These are phyloP conservation scores for Talaromyces liani DNA, from an alignment of 495 filamentous ascomycete species.

Conservation along the genomic window DNA sequence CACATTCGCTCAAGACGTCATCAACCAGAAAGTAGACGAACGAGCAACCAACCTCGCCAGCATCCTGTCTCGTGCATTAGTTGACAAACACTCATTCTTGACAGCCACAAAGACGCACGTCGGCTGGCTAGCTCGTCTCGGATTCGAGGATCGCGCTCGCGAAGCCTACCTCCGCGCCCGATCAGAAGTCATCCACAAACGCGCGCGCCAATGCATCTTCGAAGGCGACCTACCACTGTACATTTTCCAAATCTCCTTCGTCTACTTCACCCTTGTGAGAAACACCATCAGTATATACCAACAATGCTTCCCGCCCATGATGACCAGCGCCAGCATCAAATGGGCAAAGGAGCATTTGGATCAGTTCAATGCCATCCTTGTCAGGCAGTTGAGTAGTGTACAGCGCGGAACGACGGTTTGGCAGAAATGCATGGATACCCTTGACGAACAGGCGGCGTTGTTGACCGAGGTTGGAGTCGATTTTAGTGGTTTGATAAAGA, in stretches of 20 bases:
- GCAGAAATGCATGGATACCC: slow-evolving; percentile 75
- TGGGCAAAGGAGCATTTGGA: slow-evolving; percentile 94
- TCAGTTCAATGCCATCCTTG: slow-evolving; percentile 76
- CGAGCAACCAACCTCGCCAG: slow-evolving; percentile 71
- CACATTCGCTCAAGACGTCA: slow-evolving; percentile 75
- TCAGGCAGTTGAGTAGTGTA: slow-evolving; percentile 75
- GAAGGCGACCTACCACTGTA: slow-evolving; percentile 87
- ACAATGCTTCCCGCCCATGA: slow-evolving; percentile 73
- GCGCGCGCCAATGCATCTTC: slow-evolving; percentile 87
- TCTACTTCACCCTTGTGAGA: slow-evolving; percentile 89
- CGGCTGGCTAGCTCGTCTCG: slow-evolving; percentile 73
- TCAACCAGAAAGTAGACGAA: slow-evolving; percentile 82
- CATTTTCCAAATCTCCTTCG: slow-evolving; percentile 91
- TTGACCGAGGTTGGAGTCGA: slow-evolving; percentile 84
- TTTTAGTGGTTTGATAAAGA: slow-evolving; percentile 64
- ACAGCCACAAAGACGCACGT: slow-evolving; percentile 67
- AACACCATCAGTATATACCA: slow-evolving; percentile 88
- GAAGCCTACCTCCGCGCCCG: slow-evolving; percentile 80
- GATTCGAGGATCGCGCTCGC: slow-evolving; percentile 81
- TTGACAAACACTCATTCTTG: slow-evolving; percentile 63
- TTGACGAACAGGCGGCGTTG: slow-evolving; percentile 71
- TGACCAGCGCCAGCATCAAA: slow-evolving; percentile 87
- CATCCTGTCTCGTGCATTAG: slow-evolving; percentile 63
- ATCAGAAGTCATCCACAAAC: slow-evolving; percentile 63
- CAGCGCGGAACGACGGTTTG: slow-evolving; percentile 61